These are phyloP conservation scores for Penicillium sp. DNA, from an alignment of 2,329 filamentous ascomycete genomes.

Conservation along the genomic window DNA sequence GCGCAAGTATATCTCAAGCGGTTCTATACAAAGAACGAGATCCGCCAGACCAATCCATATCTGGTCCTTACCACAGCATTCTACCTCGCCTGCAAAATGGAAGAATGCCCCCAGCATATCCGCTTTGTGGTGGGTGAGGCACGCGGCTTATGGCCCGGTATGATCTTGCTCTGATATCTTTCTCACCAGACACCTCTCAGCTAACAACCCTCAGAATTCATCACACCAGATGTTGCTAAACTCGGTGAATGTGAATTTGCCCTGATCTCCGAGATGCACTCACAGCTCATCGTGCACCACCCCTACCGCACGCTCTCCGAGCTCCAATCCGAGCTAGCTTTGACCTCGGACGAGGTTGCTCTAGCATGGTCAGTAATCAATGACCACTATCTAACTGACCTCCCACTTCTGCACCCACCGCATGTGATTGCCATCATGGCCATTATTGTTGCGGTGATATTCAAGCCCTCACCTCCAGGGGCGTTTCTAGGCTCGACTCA, in stretches of 20 bases:
- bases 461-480: constrained; percentile 58
- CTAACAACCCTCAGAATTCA: constrained; percentile 53
- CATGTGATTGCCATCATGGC: constrained; percentile 84
- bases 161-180: constrained; percentile 10
- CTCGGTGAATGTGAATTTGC: constrained; percentile 92
- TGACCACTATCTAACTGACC: constrained; percentile 86
- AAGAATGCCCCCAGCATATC: constrained; percentile 95
- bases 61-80: constrained; percentile 88
- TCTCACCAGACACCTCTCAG: not conserved
- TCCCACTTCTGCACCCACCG: constrained; percentile 81
- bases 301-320: constrained; percentile 77
- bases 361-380: constrained; percentile 82
- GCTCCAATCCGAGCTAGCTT: constrained; percentile 63
- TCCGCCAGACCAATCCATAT: constrained; percentile 88
- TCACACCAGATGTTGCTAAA: constrained; percentile 71
- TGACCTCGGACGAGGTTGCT: constrained; percentile 72
- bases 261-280: constrained; percentile 85
- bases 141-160: constrained; percentile 73
- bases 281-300: constrained; percentile 83
- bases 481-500: constrained; percentile 31
- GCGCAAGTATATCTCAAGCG: constrained; percentile 92
- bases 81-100: constrained; percentile 96
- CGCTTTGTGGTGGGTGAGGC: constrained; percentile 83
- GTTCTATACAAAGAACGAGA: constrained; percentile 87
- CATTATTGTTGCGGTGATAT: constrained; percentile 76